A percentile compares a stretch with the other conserved stretches of the same genome.
Conservation (phyloP, 306 rosid genomes). For the Medicago lupulina region DNA sequence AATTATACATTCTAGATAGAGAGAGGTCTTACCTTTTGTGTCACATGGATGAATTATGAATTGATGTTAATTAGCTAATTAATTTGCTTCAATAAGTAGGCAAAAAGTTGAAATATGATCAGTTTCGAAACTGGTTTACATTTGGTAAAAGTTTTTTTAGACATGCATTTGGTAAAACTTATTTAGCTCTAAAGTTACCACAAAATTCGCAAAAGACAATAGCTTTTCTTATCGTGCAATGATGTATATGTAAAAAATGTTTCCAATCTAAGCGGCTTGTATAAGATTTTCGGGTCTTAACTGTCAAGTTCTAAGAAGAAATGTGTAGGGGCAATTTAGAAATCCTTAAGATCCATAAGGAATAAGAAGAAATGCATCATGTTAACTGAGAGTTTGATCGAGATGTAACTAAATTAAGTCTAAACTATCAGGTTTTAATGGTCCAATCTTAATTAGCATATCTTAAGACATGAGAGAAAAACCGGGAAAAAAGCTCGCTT, state of each 20-base stretch:
- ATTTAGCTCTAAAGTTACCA: slow-evolving; percentile 11
- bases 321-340: too few relatives aligned
- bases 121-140: slow-evolving; percentile 6
- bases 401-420: too few relatives aligned
- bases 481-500: too few relatives aligned
- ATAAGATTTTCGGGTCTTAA: neutral
- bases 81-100: neutral
- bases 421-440: too few relatives aligned
- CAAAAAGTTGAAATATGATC: slow-evolving; percentile 29
- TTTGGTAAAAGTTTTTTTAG: neutral
- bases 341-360: too few relatives aligned
- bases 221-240: slow-evolving; percentile 26
- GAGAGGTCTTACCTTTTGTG: slow-evolving; percentile 21
- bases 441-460: too few relatives aligned
- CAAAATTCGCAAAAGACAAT: slow-evolving; percentile 19
- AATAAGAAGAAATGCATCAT: too few relatives aligned
- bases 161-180: slow-evolving; percentile 13
- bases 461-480: too few relatives aligned
- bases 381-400: too few relatives aligned
- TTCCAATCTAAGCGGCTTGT: neutral
- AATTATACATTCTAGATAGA: slow-evolving; percentile 28
- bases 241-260: slow-evolving; percentile 3
- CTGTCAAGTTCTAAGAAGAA: neutral
- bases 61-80: slow-evolving; percentile 26
- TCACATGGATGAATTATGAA: slow-evolving; percentile 48